Evolutionary conservation across 2,329 filamentous ascomycete species (phyloP).

Genomic region (Fusarium sp.): DNA sequence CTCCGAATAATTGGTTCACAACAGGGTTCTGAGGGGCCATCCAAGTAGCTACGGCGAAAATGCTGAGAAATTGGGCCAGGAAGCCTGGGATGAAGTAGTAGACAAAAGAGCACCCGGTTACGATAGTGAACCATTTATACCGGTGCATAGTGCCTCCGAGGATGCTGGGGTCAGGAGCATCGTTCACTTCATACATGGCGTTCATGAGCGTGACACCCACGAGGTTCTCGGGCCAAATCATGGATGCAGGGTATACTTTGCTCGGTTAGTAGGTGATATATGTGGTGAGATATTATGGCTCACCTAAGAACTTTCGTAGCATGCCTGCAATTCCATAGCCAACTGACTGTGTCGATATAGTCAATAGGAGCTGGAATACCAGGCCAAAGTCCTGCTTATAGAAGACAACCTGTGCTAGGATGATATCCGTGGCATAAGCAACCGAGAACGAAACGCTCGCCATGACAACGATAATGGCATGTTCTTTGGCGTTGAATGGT

Average conservation of each 20-base stretch:
- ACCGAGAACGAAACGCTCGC: slow-evolving; percentile 77
- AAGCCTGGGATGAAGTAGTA: slow-evolving; percentile 80
- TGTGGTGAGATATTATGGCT: slow-evolving; percentile 25
- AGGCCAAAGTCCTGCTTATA: slow-evolving; percentile 78
- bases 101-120: slow-evolving; percentile 68
- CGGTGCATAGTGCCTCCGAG: slow-evolving; percentile 75
- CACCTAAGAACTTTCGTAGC: slow-evolving; percentile 73
- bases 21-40: slow-evolving; percentile 75
- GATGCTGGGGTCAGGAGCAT: slow-evolving; percentile 62
- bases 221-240: slow-evolving; percentile 80
- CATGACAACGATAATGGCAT: slow-evolving; percentile 76
- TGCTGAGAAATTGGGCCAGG: slow-evolving; percentile 75
- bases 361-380: slow-evolving; percentile 74
- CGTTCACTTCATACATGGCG: slow-evolving; percentile 75
- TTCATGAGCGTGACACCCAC: slow-evolving; percentile 77
- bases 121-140: slow-evolving; percentile 72
- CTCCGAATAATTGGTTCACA: slow-evolving; percentile 80
- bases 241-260: slow-evolving; percentile 72
- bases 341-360: slow-evolving; percentile 75
- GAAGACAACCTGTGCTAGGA: slow-evolving; percentile 77
- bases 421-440: slow-evolving; percentile 80
- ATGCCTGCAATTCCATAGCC: slow-evolving; percentile 78
- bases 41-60: slow-evolving; percentile 80
- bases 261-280: slow-evolving; percentile 17
- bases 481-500: slow-evolving; percentile 78